Evolutionary conservation across 805 yeast species (phyloP), one percentile per base, ranked within the genome.

Genomic region (Torulaspora gathmanii): DNA sequence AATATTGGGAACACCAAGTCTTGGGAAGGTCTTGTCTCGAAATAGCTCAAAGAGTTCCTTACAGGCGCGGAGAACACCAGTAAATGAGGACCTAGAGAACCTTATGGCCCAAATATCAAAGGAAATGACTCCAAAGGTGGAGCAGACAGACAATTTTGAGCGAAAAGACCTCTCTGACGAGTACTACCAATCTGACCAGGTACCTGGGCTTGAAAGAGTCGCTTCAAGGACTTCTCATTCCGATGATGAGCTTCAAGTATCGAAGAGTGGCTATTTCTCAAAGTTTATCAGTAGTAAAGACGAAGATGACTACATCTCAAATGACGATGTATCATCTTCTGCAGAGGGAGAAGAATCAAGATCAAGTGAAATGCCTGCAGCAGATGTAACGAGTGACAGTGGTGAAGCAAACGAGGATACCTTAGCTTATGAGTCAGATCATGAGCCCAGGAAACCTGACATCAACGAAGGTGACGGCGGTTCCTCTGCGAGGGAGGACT

Each of bases 51-150:
- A 29, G 33, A 40, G 41, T 26, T 46, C 51, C n/a, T 7, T 35
- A 23, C 42, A 28, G 16, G 35, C 26, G 11, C 36, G 42, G 37
- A 37, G 45, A 26, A 43, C 51, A 10, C 50, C 51, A 5, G 56
- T 58, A 8, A 61, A 55, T 44, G 60, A 55, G 19, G 66, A 59
- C 36, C 44, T 63, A 33, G 68, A 63, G 34, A 46, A 55, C 37
- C 33, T 63, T 25, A 62, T 63, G 65, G 51, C 46, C 3, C 61
- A 63, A 31, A 61, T 63, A 10, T 62, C 68, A 5, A 56, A 52
- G 39, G 67, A 63, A 36, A 61, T 63, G 63, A 58, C 63, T 3
- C 63, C 63, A 12, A 34, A 38, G 12, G 29, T 36, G 10, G 44
- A 12, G 10, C 44, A 37, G 17, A 15, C 23, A 3, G 44, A 34